Base-by-base conservation (phyloP, 371 early-diverging fungal species). In the Sanchytrium tribonematis region DNA sequence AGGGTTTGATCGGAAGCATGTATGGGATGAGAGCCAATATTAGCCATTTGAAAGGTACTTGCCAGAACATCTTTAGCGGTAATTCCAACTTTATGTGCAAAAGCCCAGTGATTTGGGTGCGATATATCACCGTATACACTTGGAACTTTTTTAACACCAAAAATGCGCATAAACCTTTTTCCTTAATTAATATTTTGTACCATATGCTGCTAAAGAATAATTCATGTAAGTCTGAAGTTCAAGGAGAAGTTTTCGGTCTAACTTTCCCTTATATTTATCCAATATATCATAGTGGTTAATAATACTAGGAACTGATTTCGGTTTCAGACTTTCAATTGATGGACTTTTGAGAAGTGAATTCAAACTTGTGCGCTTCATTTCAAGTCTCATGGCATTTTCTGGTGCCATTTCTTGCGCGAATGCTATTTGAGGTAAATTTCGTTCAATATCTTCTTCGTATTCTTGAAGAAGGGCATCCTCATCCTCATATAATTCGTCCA, bases 81-180 rank as follows among this genome's bases (percentile, higher is more conserved):
- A 0, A 86, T 79, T 0, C 81, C 80, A 1, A 84, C 82, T 69
- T 88, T 86, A 29, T 82, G 77, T 0, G 86, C 78, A 76, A 88
- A 86, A 12, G 84, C 83, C 70, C 83, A 83, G 70, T 86, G 86
- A 73, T 86, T 85, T 28, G 70, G 68, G 0, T 82, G 80, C 65
- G 80, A 82, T 69, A 82, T 80, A 66, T 67, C 22, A 67, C 66
- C 72, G 29, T 28, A 69, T 78, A 76, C 0, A 80, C 80, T 17
- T 75, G 73, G 29, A 80, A 80, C 29, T 79, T 78, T 74, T n/a
- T 84, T 86, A 67, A 89, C 83, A 1, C 89, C 89, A 30, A 89
- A 74, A 17, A 88, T 82, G 30, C 83, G 80, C 88, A 91, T 87
- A 69, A 91, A 90, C 28, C 83, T 82, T 65, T 83, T 83, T n/a